phyloP scores from a whole-genome alignment of 2,329 filamentous ascomycete genomes.

The Xylariaceae sp. region DNA sequence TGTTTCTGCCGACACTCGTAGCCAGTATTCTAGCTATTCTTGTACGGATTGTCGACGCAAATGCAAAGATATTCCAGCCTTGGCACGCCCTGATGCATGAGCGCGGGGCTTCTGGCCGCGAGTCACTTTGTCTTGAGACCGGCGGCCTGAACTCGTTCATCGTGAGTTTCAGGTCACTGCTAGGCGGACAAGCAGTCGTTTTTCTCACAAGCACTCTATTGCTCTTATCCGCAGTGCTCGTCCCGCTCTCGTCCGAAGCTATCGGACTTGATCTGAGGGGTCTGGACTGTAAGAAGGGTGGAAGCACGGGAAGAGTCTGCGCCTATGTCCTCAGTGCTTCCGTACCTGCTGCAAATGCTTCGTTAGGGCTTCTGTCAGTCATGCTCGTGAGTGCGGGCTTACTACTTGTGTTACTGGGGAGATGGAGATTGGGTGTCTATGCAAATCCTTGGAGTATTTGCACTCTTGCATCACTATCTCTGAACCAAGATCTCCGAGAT shows the following conservation, averaged over 20 bases:
- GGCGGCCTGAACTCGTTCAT: slow-evolving; percentile 22
- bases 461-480: slow-evolving; percentile 24
- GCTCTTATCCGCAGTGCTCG: slow-evolving; percentile 27
- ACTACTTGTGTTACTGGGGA: slow-evolving; percentile 23
- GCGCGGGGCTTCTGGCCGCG: slow-evolving; percentile 29
- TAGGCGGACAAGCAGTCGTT: slow-evolving; percentile 25
- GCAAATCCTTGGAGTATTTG: slow-evolving; percentile 38
- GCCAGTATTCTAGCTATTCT: slow-evolving; percentile 16
- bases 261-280: slow-evolving; percentile 31
- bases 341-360: slow-evolving; percentile 21
- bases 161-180: slow-evolving; percentile 21
- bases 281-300: slow-evolving; percentile 18
- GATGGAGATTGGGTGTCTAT: slow-evolving; percentile 32
- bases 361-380: slow-evolving; percentile 26
- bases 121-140: slow-evolving; percentile 30
- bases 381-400: slow-evolving; percentile 29
- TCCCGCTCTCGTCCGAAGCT: slow-evolving; percentile 31
- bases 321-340: slow-evolving; percentile 31
- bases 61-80: slow-evolving; percentile 32
- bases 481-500: slow-evolving; percentile 18
- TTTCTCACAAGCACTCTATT: slow-evolving; percentile 28
- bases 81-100: slow-evolving; percentile 35
- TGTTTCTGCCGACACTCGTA: slow-evolving; percentile 1
- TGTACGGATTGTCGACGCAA: slow-evolving; percentile 23
- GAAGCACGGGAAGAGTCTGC: slow-evolving; percentile 26